These are phyloP conservation scores for Epichloe uncinata DNA, from an alignment of 2,329 filamentous ascomycete genomes.

Conservation along the genomic window DNA sequence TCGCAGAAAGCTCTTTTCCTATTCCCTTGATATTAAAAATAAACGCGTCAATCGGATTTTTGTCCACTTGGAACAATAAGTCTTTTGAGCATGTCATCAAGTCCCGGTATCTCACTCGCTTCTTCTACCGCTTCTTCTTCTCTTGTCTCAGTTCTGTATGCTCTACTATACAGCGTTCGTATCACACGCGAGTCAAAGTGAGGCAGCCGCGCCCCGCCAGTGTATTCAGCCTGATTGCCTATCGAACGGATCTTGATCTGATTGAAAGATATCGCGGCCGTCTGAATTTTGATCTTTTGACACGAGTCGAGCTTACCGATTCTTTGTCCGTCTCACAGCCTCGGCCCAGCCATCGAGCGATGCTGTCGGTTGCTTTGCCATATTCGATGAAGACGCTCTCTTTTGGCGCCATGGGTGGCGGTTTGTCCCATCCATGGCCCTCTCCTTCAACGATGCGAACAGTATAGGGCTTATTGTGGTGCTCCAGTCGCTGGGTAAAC, in stretches of 20 bases:
- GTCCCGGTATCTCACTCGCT: no score
- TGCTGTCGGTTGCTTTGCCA: conserved; percentile 26
- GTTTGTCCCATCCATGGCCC: conserved; percentile 37
- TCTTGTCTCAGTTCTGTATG: no score
- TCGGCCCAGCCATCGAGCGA: conserved; percentile 28
- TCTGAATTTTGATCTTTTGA: conserved; percentile 18
- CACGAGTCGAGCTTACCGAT: conserved; percentile 21
- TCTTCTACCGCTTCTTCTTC: no score
- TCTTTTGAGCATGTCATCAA: no score
- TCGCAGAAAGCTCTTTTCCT: no score
- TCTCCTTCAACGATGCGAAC: conserved; percentile 32
- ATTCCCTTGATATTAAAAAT: no score
- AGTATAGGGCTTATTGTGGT: conserved; percentile 19
- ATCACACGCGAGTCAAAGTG: background rate
- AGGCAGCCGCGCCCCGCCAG: background rate
- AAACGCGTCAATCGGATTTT: no score
- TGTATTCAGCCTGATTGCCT: background rate
- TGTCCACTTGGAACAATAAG: no score
- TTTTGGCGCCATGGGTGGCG: conserved; percentile 30
- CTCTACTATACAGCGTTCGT: background rate
- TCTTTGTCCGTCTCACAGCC: conserved; percentile 23
- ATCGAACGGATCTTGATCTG: conserved; percentile 19
- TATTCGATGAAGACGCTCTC: conserved; percentile 33
- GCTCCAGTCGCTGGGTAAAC: conserved; percentile 44
- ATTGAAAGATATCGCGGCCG: conserved; percentile 20